A percentile compares a stretch with the other conserved stretches of the same genome.
Conservation (phyloP, 495 filamentous ascomycete species). For the Aspergillus cavernicola region DNA sequence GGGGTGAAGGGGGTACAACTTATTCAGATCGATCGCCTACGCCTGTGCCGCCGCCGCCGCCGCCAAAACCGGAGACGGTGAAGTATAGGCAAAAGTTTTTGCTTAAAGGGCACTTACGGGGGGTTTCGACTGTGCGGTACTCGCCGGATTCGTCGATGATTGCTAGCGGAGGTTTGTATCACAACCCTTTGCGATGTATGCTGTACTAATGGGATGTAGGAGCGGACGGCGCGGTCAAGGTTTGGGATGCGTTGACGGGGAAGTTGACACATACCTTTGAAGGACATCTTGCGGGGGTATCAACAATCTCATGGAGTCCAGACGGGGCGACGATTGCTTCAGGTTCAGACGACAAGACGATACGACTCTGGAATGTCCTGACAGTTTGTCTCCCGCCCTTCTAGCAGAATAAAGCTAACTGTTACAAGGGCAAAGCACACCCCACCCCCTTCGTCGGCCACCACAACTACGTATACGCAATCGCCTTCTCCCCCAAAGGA, state of each 20-base stretch:
- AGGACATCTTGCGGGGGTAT: conserved; percentile 89
- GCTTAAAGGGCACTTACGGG: conserved; percentile 70
- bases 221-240: conserved; percentile 81
- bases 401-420: not conserved
- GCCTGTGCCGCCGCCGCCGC: conserved; percentile 36
- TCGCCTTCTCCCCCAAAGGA: conserved; percentile 93
- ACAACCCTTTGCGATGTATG: not conserved
- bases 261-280: conserved; percentile 81
- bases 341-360: conserved; percentile 93
- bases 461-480: conserved; percentile 90
- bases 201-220: conserved; percentile 39
- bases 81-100: conserved; percentile 61
- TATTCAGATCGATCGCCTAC: conserved; percentile 30
- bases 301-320: conserved; percentile 85
- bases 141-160: conserved; percentile 87
- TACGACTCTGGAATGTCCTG: conserved; percentile 83
- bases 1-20: conserved; percentile 4
- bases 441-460: conserved; percentile 71
- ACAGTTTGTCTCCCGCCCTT: conserved; percentile 50
- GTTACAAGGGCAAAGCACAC: conserved; percentile 55
- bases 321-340: conserved; percentile 82
- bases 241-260: conserved; percentile 82
- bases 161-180: conserved; percentile 69
- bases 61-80: conserved; percentile 44
- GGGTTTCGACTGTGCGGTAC: conserved; percentile 82